Base-by-base conservation (phyloP, 1,284 basidiomycete genomes). In the Apiotrichum brassicae region DNA sequence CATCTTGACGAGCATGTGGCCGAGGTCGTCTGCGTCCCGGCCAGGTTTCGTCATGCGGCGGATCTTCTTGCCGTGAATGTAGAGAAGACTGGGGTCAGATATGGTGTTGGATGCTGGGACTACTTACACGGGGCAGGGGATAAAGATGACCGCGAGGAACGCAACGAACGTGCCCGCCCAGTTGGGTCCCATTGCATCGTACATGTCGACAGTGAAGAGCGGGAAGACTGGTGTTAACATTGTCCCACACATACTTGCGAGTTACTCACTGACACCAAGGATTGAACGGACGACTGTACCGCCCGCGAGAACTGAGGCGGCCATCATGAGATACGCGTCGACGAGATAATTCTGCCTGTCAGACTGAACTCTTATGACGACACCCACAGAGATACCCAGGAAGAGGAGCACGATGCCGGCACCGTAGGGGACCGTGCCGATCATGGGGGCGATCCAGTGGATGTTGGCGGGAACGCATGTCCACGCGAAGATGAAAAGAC, bases 281-380 rank as follows among this genome's bases (percentile, higher is more conserved):
- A 78, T 71, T 3, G 80, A 83, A 38, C 84, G 80, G 19, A 83
- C 62, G 32, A 87, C 78, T 19, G 84, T 80, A 14, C 82, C 83
- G 26, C 82, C 80, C 0, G 84, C 82, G 28, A 84, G 76, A 11
- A 82, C 82, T 48, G 79, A 81, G 0, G 83, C 82, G 11, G 51
- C 35, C 51, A 63, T 54, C 47, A 51, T 43, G 14, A 64, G 73
- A 64, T 83, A 84, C 3, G 78, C 72, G 57, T 82, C 82, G 76
- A 84, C 82, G 44, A 84, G 73, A 71, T 85, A 86, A 30, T 46
- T 52, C 18, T 43, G 32, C 2, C 3, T 3, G 24, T 8, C 22
- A 7, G 18, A 4, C 8, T 3, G 24, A 22, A 1, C 8, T 20
- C 25, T 24, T n/a, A n/a, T 37, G 8, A 6, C 33, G 22, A 3